phyloP scores from a whole-genome alignment of 1,139 yeast genomes.

The Eremothecium coryli region DNA sequence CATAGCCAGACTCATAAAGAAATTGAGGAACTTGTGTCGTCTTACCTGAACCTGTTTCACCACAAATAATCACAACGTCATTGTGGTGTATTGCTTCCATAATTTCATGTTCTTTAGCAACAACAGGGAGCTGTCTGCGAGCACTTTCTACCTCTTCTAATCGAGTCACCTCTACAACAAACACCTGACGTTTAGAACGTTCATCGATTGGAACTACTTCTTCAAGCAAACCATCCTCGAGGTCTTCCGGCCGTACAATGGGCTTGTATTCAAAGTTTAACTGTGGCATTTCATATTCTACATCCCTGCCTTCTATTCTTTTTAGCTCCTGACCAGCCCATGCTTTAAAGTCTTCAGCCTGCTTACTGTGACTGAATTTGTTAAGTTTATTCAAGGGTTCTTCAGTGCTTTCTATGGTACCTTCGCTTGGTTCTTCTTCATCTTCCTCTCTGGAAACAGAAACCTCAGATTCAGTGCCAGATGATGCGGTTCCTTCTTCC shows the following conservation, averaged over 20 bases:
- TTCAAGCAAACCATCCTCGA: slow-evolving; percentile 54
- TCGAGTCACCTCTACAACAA: slow-evolving; percentile 60
- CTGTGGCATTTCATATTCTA: slow-evolving; percentile 39
- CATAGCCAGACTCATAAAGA: slow-evolving; percentile 82
- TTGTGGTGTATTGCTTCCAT: slow-evolving; percentile 96
- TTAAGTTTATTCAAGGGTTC: slow-evolving; percentile 8
- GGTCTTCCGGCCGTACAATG: slow-evolving; percentile 50
- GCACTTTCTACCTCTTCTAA: slow-evolving; percentile 53
- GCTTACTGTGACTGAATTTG: slow-evolving; percentile 4
- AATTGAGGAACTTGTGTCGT: slow-evolving; percentile 74
- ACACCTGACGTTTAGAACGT: slow-evolving; percentile 49
- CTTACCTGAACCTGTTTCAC: slow-evolving; percentile 84
- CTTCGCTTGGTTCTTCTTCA: slow-evolving; percentile 13
- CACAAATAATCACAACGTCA: slow-evolving; percentile 85
- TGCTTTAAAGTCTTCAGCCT: slow-evolving; percentile 40
- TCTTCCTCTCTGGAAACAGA: slow-evolving; percentile 13
- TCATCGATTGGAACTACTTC: slow-evolving; percentile 49
- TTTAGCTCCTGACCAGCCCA: slow-evolving; percentile 47
- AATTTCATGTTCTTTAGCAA: slow-evolving; percentile 79
- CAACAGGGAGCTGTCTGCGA: slow-evolving; percentile 76
- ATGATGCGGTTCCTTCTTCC: slow-evolving; percentile 15
- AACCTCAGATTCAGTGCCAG: slow-evolving; percentile 13
- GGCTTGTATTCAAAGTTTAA: slow-evolving; percentile 44
- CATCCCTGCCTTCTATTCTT: slow-evolving; percentile 49
- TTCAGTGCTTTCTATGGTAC: too few relatives aligned